Base-by-base conservation (phyloP, 345 rosid genomes). In the Hibiscus mutabilis region DNA sequence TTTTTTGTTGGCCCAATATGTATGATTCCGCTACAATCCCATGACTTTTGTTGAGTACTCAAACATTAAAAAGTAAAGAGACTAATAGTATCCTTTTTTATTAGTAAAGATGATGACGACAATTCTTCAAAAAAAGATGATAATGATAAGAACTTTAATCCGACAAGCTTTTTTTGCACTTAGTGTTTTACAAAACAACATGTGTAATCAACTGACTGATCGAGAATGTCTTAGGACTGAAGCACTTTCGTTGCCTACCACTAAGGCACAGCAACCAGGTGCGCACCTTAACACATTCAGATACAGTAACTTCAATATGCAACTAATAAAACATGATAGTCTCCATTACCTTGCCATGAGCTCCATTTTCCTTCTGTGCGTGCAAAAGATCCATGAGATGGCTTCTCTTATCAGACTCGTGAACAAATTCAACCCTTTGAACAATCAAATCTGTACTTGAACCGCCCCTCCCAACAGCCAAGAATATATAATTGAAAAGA, bases 401-500 rank as follows among this genome's bases (percentile, higher is more conserved):
- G 77, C 99, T 95, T 87, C 99, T 92, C 81, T 95, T 95, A 84
- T 95, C 99, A 52, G 96, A 78, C 47, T 95, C 97, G 2, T 80
- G 91, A 66, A 95, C 99, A 82, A 87, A 89, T 77, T 92, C 99
- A 74, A 95, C 97, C 79, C 99, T 90, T 79, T 95, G 99, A 70
- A 83, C 89, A 78, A 95, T 95, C 84, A 95, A 82, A 85, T 95
- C 99, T 61, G 99, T 95, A 80, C 99, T 95, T 35, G 99, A 95
- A 75, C 99, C 99, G 62, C 92, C 99, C 74, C 99, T 78, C 73
- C 99, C 99, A 84, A 95, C 99, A 79, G 97, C 96, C 97, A 95
- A 81, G 77, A 92, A 95, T 49, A 95, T 69, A 66, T 95, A 95
- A 71, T 79, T 84, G 53, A 84, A 78, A 75, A 92, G 82, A 78